Evolutionary conservation across 495 filamentous ascomycete species (phyloP).

Genomic region (Trichoderma orchidacearum): DNA sequence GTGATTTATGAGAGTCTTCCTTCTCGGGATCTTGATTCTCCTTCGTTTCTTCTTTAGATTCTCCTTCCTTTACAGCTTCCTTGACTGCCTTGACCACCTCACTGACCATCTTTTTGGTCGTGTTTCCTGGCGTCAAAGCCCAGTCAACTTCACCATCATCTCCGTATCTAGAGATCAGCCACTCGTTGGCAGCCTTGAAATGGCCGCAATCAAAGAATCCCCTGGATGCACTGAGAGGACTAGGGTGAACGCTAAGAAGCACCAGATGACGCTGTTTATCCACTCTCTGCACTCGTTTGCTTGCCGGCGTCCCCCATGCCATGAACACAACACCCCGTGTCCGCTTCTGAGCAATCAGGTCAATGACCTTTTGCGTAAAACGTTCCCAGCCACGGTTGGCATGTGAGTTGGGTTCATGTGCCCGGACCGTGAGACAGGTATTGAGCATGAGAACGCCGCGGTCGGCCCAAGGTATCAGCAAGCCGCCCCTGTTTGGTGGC

Average conservation of each 20-base stretch:
- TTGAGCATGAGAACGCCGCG: constrained; percentile 85
- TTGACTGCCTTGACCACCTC: constrained; percentile 11
- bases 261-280: constrained; percentile 62
- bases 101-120: constrained; percentile 4
- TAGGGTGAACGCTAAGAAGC: constrained; percentile 77
- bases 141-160: constrained; percentile 72
- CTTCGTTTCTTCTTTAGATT: constrained; percentile 6
- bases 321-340: constrained; percentile 80
- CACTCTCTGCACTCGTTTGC: constrained; percentile 55
- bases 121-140: constrained; percentile 43
- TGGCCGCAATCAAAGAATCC: constrained; percentile 85
- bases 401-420: constrained; percentile 75
- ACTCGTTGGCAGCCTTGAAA: constrained; percentile 81
- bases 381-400: constrained; percentile 76
- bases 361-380: constrained; percentile 83
- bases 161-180: constrained; percentile 69
- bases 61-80: constrained; percentile 3
- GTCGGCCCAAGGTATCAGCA: constrained; percentile 86
- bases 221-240: constrained; percentile 63
- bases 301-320: constrained; percentile 79
- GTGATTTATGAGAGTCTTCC: neutral
- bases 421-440: constrained; percentile 81
- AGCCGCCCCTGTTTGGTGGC: constrained; percentile 63
- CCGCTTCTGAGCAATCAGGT: constrained; percentile 63
- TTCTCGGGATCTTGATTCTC: neutral